Evolutionary conservation across 2,329 filamentous ascomycete species (phyloP).

Genomic region (Ascochyta rabiei): DNA sequence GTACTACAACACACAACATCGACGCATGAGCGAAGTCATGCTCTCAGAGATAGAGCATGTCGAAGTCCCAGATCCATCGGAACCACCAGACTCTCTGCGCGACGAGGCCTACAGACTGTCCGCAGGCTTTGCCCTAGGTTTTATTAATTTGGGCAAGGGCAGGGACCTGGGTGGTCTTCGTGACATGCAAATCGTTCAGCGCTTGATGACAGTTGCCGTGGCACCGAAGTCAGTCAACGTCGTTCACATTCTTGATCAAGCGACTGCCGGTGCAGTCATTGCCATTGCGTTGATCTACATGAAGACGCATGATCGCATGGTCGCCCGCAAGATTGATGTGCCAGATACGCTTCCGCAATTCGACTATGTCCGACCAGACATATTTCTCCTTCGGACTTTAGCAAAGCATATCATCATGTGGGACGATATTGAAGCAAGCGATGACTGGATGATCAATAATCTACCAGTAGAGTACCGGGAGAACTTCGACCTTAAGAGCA

Average conservation of each 20-base stretch:
- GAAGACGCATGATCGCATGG: slow-evolving; percentile 87
- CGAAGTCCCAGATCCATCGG: slow-evolving; percentile 74
- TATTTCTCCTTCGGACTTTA: slow-evolving; percentile 86
- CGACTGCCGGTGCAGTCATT: slow-evolving; percentile 89
- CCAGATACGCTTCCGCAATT: slow-evolving; percentile 90
- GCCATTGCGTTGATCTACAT: slow-evolving; percentile 92
- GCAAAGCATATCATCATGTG: slow-evolving; percentile 93
- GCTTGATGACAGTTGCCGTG: slow-evolving; percentile 82
- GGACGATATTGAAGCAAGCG: slow-evolving; percentile 76
- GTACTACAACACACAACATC: slow-evolving; percentile 94
- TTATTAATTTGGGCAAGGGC: slow-evolving; percentile 94
- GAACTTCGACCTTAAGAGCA: slow-evolving; percentile 64
- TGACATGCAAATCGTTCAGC: slow-evolving; percentile 91
- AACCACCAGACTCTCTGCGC: slow-evolving; percentile 75
- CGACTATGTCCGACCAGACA: slow-evolving; percentile 92
- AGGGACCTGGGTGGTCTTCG: slow-evolving; percentile 85
- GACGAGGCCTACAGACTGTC: slow-evolving; percentile 97
- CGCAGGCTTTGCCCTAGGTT: slow-evolving; percentile 88
- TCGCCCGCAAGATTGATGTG: slow-evolving; percentile 91
- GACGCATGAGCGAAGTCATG: slow-evolving; percentile 99
- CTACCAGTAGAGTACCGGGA: slow-evolving; percentile 73
- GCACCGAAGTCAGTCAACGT: slow-evolving; percentile 89
- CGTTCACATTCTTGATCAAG: slow-evolving; percentile 90
- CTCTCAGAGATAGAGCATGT: slow-evolving; percentile 93
- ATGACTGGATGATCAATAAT: slow-evolving; percentile 76